These are phyloP conservation scores for Diaporthe ampelina DNA, from an alignment of 2,329 filamentous ascomycete species.

Conservation along the genomic window DNA sequence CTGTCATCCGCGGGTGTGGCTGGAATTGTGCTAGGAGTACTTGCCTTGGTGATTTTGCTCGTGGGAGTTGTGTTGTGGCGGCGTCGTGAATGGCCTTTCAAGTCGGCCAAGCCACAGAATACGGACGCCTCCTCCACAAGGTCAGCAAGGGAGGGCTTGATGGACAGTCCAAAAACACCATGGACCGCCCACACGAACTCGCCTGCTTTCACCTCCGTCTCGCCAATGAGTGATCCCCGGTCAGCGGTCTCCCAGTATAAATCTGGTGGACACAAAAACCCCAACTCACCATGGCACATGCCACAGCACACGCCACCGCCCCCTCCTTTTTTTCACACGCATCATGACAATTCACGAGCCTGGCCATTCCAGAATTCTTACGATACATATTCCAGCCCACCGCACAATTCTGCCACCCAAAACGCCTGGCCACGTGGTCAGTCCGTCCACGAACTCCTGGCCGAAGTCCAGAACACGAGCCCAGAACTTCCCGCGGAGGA, in stretches of 20 bases:
- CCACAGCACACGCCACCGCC: not conserved
- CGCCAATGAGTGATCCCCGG: not conserved
- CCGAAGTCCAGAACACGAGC: not conserved
- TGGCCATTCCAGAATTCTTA: conserved; percentile 2
- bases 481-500: not conserved
- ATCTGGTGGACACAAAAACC: not conserved
- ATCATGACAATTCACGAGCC: not conserved
- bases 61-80: conserved; percentile 16
- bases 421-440: not conserved
- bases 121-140: not conserved
- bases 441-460: conserved; percentile 17
- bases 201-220: not conserved
- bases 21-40: conserved; percentile 38
- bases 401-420: not conserved
- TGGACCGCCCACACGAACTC: not conserved
- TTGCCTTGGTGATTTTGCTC: conserved; percentile 33
- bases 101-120: not conserved
- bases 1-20: conserved; percentile 39
- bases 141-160: not conserved
- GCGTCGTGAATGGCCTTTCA: conserved; percentile 1
- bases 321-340: not conserved
- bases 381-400: not conserved
- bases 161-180: not conserved
- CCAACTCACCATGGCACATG: not conserved
- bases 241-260: not conserved